Evolutionary conservation across 2,329 filamentous ascomycete species (phyloP).

Genomic region (Cercospora brassicicola): DNA sequence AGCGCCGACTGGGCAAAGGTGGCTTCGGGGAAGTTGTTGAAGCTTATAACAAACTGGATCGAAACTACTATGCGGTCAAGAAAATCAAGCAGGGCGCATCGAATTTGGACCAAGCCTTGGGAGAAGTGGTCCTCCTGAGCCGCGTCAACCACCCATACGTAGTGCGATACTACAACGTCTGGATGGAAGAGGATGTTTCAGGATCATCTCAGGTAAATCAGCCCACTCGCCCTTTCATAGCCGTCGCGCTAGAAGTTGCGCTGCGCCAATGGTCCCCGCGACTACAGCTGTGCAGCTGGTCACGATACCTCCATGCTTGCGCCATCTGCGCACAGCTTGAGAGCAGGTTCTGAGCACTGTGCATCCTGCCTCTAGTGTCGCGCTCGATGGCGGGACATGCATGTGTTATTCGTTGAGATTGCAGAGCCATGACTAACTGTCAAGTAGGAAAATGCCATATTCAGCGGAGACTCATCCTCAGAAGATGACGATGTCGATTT

Average conservation of each 20-base stretch:
- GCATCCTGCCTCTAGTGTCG: neutral
- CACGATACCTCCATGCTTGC: neutral
- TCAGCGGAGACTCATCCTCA: neutral
- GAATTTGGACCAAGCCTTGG: conserved; percentile 77
- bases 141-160: conserved; percentile 84
- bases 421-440: neutral
- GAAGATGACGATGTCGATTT: conserved; percentile 62
- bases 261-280: neutral
- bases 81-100: conserved; percentile 77
- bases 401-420: neutral
- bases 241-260: neutral
- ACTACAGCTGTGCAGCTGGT: neutral
- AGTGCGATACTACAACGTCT: conserved; percentile 92
- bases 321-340: neutral
- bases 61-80: conserved; percentile 92
- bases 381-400: neutral
- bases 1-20: conserved; percentile 84
- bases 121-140: conserved; percentile 86
- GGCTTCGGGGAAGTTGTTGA: conserved; percentile 97
- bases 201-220: conserved; percentile 36
- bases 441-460: conserved; percentile 2
- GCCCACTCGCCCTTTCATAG: neutral
- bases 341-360: neutral
- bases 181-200: conserved; percentile 71
- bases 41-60: conserved; percentile 89